Evolutionary conservation across 805 yeast species (phyloP).

Genomic region (Blastobotrys peoriensis): DNA sequence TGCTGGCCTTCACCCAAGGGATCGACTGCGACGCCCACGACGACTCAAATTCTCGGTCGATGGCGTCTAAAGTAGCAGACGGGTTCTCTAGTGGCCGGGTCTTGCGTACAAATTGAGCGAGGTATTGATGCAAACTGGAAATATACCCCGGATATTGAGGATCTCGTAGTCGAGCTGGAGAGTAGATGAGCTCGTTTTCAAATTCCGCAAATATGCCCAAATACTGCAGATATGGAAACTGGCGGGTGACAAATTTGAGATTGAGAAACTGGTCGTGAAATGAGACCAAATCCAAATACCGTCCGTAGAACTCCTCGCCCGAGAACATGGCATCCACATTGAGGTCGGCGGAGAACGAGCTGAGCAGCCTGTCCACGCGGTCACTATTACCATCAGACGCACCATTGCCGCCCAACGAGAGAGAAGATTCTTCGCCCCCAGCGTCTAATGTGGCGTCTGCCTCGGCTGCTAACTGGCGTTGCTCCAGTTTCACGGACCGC

Average conservation of each 20-base stretch:
- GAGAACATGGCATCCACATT: conserved; percentile 47
- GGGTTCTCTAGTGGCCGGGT: conserved; percentile 45
- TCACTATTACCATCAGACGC: conserved; percentile 22
- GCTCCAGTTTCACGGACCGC: background rate
- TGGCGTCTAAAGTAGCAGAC: conserved; percentile 26
- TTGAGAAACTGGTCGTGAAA: conserved; percentile 52
- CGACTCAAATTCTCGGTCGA: conserved; percentile 25
- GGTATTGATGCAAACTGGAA: conserved; percentile 41
- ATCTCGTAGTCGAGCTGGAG: conserved; percentile 21
- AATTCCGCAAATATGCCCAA: conserved; percentile 41
- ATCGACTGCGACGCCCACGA: conserved; percentile 19
- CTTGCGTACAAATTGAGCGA: conserved; percentile 42
- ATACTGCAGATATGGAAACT: conserved; percentile 44
- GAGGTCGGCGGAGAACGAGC: conserved; percentile 46
- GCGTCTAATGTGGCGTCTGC: conserved; percentile 10
- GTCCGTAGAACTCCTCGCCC: conserved; percentile 59
- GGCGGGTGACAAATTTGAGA: conserved; percentile 33
- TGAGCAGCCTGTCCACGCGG: conserved; percentile 33
- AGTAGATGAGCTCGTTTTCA: conserved; percentile 23
- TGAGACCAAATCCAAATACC: conserved; percentile 49
- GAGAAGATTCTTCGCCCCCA: conserved; percentile 18
- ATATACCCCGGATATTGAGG: conserved; percentile 42
- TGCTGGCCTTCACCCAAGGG: background rate
- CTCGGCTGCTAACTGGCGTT: conserved; percentile 17
- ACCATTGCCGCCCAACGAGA: conserved; percentile 21